Evolutionary conservation across 2,329 filamentous ascomycete genomes (phyloP).

Genomic region (Microthyrium microscopicum): DNA sequence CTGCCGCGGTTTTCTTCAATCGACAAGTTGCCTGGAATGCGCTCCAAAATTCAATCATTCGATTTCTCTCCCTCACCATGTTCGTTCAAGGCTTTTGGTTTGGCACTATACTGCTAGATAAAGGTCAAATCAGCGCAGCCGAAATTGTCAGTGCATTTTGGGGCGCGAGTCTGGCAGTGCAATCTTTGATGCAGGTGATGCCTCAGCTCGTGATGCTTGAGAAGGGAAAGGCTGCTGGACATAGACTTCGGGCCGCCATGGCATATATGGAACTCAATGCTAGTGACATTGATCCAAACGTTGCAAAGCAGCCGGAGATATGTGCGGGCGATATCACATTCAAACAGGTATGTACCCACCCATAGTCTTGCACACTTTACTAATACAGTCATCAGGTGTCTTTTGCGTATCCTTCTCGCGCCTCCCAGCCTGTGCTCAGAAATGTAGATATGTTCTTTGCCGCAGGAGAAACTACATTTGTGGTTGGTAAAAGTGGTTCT

Average conservation of each 20-base stretch:
- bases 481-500: conserved; percentile 75
- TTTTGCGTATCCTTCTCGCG: conserved; percentile 66
- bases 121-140: conserved; percentile 41
- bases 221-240: conserved; percentile 62
- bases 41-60: conserved; percentile 54
- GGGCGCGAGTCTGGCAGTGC: conserved; percentile 57
- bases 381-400: conserved; percentile 38
- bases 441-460: conserved; percentile 53
- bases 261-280: no score
- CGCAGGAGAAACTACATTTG: conserved; percentile 55
- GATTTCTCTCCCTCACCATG: conserved; percentile 57
- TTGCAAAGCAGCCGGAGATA: background rate
- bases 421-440: conserved; percentile 40
- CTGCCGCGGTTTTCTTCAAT: conserved; percentile 46
- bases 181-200: conserved; percentile 56
- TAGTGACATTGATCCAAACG: background rate
- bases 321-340: conserved; percentile 56
- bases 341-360: conserved; percentile 38
- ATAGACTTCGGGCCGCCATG: conserved; percentile 36
- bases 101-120: conserved; percentile 51
- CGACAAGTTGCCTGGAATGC: conserved; percentile 53
- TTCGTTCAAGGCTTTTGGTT: conserved; percentile 90
- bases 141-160: conserved; percentile 74
- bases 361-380: background rate
- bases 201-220: conserved; percentile 63